Percentiles rank a stretch among this genome's conserved stretches.
Evolutionary conservation across 139 green algal species (phyloP).

Genomic region (Parachlorella kessleri): DNA sequence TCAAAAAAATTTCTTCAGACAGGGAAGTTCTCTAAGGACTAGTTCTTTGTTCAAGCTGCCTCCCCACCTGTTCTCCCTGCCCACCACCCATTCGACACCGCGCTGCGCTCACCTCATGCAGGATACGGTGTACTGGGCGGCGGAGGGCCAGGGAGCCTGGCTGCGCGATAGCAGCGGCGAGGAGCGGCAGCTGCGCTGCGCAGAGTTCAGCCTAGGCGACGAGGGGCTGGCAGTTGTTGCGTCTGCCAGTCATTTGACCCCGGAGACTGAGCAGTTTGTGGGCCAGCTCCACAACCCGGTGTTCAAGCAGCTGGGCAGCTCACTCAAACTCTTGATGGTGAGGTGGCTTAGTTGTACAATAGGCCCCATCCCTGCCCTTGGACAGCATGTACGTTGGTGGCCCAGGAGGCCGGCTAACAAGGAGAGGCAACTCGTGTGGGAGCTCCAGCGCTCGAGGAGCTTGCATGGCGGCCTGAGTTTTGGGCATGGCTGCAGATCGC

Average conservation of each 20-base stretch:
- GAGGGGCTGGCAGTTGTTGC: constrained; percentile 58
- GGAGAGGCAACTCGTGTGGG: too few relatives aligned
- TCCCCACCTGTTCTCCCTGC: not conserved
- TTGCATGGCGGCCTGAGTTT: too few relatives aligned
- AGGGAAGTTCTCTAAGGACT: too few relatives aligned
- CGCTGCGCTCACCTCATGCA: not conserved
- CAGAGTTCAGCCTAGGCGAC: constrained; percentile 47
- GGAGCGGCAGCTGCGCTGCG: constrained; percentile 30
- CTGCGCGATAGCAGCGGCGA: constrained; percentile 37
- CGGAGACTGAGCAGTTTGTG: constrained; percentile 77
- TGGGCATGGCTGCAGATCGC: too few relatives aligned
- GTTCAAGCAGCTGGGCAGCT: constrained; percentile 75
- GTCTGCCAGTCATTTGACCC: constrained; percentile 61
- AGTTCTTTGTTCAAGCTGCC: too few relatives aligned
- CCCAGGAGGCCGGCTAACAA: too few relatives aligned
- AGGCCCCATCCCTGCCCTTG: too few relatives aligned
- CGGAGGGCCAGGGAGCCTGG: constrained; percentile 74
- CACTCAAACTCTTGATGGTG: constrained; percentile 85
- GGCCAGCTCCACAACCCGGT: constrained; percentile 61
- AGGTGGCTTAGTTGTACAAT: too few relatives aligned
- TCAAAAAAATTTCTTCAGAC: too few relatives aligned
- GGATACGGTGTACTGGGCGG: constrained; percentile 70
- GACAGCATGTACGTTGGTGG: too few relatives aligned
- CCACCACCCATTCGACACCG: not conserved
- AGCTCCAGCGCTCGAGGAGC: too few relatives aligned